phyloP scores from a whole-genome alignment of 2,329 filamentous ascomycete genomes.

The Fonsecaea monophora region DNA sequence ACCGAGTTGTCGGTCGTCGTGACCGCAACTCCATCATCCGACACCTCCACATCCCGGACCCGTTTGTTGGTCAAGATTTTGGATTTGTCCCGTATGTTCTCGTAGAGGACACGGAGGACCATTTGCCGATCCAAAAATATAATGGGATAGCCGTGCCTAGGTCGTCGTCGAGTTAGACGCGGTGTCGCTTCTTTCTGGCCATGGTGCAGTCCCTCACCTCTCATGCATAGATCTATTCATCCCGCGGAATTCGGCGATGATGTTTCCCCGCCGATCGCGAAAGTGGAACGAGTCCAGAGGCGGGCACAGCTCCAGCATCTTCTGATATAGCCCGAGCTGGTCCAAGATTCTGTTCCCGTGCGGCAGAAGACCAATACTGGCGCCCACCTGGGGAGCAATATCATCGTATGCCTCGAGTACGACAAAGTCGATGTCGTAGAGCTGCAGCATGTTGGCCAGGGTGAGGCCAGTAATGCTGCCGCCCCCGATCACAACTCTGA shows the following conservation, averaged over 20 bases:
- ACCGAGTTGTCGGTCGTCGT: slow-evolving; percentile 45
- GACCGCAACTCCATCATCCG: slow-evolving; percentile 42
- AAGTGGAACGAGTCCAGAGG: slow-evolving; percentile 17
- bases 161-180: neutral
- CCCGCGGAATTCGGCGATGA: slow-evolving; percentile 8
- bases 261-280: slow-evolving; percentile 5
- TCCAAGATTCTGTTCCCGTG: slow-evolving; percentile 36
- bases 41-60: neutral
- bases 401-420: slow-evolving; percentile 37
- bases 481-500: slow-evolving; percentile 21
- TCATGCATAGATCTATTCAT: slow-evolving; percentile 13
- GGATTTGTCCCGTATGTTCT: slow-evolving; percentile 33
- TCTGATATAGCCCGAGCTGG: slow-evolving; percentile 32
- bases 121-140: slow-evolving; percentile 41
- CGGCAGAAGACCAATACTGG: slow-evolving; percentile 36
- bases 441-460: slow-evolving; percentile 36
- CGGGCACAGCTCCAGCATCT: slow-evolving; percentile 6
- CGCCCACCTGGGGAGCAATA: slow-evolving; percentile 38
- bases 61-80: slow-evolving; percentile 13
- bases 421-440: slow-evolving; percentile 37
- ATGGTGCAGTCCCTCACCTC: slow-evolving; percentile 3
- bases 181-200: neutral
- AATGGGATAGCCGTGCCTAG: slow-evolving; percentile 32
- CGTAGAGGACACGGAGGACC: slow-evolving; percentile 40
- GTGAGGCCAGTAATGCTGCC: slow-evolving; percentile 32